These are phyloP conservation scores for Vicia villosa DNA, from an alignment of 306 rosid genomes.

Conservation along the genomic window DNA sequence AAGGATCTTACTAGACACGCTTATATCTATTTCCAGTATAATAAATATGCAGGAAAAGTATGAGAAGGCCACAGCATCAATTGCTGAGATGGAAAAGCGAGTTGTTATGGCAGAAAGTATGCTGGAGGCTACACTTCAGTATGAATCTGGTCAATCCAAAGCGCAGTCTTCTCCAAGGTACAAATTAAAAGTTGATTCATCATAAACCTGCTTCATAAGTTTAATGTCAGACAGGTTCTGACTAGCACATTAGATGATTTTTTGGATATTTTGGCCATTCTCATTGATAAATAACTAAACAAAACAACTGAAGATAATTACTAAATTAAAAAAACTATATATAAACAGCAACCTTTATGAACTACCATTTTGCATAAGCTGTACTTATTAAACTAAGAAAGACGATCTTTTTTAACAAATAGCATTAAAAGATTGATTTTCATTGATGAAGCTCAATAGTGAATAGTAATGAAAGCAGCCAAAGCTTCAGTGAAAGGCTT, in stretches of 20 bases:
- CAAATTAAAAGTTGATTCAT: conserved; percentile 22
- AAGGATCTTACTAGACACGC: conserved; percentile 41
- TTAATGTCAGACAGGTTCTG: conserved; percentile 7
- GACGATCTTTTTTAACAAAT: not conserved
- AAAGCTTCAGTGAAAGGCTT: conserved; percentile 29
- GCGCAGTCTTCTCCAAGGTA: conserved; percentile 83
- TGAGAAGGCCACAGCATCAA: conserved; percentile 70
- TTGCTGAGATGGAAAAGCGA: conserved; percentile 77
- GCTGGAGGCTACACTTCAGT: conserved; percentile 94
- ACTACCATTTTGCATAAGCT: conserved; percentile 5
- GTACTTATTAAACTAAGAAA: not conserved
- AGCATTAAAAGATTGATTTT: conserved; percentile 12
- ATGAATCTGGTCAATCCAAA: conserved; percentile 94
- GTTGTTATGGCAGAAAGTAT: conserved; percentile 84
- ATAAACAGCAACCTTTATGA: conserved; percentile 11
- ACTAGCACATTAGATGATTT: not conserved
- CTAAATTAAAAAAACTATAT: conserved; percentile 22
- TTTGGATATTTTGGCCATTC: conserved; percentile 1
- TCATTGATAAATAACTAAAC: conserved; percentile 14
- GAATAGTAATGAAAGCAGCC: conserved; percentile 24
- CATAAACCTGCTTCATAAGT: conserved; percentile 20
- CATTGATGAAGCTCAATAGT: conserved; percentile 17
- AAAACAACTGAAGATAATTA: conserved; percentile 1
- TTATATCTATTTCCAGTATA: conserved; percentile 43
- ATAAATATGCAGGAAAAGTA: conserved; percentile 79